These are phyloP conservation scores for Aspergillus fructus DNA, from an alignment of 2,329 filamentous ascomycete species.

Conservation along the genomic window DNA sequence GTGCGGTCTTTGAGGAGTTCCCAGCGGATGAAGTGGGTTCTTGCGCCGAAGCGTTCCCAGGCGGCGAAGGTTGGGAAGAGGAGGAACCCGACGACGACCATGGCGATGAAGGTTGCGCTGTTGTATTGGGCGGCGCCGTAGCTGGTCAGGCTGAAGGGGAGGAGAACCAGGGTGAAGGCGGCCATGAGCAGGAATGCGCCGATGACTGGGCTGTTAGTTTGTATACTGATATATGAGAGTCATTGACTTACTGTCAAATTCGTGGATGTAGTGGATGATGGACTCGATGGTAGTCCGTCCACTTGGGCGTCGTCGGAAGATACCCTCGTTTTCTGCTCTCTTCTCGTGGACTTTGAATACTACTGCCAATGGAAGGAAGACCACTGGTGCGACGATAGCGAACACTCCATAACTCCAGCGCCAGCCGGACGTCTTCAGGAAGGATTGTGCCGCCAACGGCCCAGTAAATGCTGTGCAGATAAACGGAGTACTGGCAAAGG, in stretches of 20 bases:
- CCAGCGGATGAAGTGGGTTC: conserved; percentile 56
- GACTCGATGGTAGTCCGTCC: neutral
- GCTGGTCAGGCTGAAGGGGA: conserved; percentile 60
- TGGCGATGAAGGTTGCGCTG: conserved; percentile 48
- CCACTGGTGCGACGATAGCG: conserved; percentile 58
- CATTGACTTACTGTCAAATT: neutral
- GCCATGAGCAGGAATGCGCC: conserved; percentile 44
- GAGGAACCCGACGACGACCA: conserved; percentile 54
- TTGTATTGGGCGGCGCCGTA: conserved; percentile 36
- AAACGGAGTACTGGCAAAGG: conserved; percentile 60
- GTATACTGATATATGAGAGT: too few species aligned
- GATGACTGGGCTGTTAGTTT: conserved; percentile 6
- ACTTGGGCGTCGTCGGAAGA: conserved; percentile 29
- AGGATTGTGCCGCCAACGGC: conserved; percentile 53
- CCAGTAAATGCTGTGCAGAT: conserved; percentile 60
- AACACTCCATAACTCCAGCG: conserved; percentile 65
- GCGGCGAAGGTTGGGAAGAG: conserved; percentile 55
- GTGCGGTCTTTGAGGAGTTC: conserved; percentile 51
- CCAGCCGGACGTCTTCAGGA: conserved; percentile 52
- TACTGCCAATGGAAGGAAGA: conserved; percentile 55
- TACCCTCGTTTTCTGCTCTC: conserved; percentile 57
- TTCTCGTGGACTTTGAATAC: conserved; percentile 57
- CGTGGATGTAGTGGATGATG: neutral
- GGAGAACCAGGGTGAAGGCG: conserved; percentile 62
- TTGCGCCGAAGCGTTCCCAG: conserved; percentile 56